These are phyloP conservation scores for Primulina huaijiensis DNA, from an alignment of 257 asterid genomes.

Conservation along the genomic window DNA sequence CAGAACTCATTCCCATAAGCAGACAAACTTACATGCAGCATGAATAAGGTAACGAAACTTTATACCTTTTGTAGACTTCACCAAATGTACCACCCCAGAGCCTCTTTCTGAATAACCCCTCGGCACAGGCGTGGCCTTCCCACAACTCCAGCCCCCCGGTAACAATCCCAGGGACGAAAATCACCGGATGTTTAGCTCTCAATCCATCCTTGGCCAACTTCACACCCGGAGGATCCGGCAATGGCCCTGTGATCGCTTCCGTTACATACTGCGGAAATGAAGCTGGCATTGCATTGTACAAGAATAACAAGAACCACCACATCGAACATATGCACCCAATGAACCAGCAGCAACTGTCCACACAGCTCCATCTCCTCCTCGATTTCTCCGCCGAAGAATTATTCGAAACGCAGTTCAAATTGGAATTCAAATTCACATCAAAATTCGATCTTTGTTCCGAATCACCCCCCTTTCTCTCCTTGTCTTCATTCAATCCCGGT, in stretches of 20 bases:
- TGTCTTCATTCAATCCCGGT: conserved; percentile 22
- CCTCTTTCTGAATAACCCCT: conserved; percentile 83
- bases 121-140: conserved; percentile 92
- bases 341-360: conserved; percentile 81
- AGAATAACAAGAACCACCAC: conserved; percentile 79
- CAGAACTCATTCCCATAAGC: background rate
- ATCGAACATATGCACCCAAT: conserved; percentile 71
- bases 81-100: conserved; percentile 97
- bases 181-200: conserved; percentile 81
- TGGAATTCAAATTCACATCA: conserved; percentile 26
- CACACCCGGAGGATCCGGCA: conserved; percentile 84
- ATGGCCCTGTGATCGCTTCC: conserved; percentile 75
- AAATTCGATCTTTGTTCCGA: conserved; percentile 23
- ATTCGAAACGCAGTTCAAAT: conserved; percentile 18
- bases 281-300: conserved; percentile 68
- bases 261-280: conserved; percentile 84
- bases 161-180: conserved; percentile 87
- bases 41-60: conserved; percentile 11
- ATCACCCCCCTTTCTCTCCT: conserved; percentile 24
- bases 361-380: conserved; percentile 52
- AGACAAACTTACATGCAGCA: background rate
- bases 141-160: conserved; percentile 94
- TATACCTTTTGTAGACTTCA: conserved; percentile 68
- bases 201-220: conserved; percentile 73
- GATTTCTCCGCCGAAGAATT: conserved; percentile 21